Base-by-base conservation (phyloP, 1,284 basidiomycete species). In the Rhizoctonia solani region DNA sequence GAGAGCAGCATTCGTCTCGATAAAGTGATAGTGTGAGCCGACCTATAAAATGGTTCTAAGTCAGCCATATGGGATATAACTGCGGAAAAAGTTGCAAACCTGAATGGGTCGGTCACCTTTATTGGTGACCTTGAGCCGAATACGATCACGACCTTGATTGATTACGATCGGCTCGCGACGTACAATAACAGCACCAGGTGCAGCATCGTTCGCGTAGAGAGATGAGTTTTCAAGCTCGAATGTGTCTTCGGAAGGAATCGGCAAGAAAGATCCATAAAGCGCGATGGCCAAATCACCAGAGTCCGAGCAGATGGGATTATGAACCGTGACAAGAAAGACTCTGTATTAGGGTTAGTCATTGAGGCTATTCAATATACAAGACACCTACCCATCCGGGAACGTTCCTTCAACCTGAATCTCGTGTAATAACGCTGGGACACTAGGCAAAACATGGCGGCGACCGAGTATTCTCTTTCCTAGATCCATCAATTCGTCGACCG, bases 101-200 rank as follows among this genome's bases (percentile, higher is more conserved):
- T 98, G 96, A 68, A 99, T 89, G 3, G 96, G 96, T 25, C 96
- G 82, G 76, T 98, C 96, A 0, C 96, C 95, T 42, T 87, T 90
- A 78, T 99, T 99, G 34, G 89, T 92, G 42, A 99, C 94, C 41
- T 83, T 82, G 55, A 99, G 77, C 69, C 79, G 79, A 69, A 95
- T 80, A 25, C 92, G 83, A 68, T 87, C 79, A 27, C 93, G 80
- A 14, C 86, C 87, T 44, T 82, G 78, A 74, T 95, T 97, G 71
- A 99, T 84, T 13, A 82, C 74, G 71, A 99, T 92, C 30, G 81
- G 80, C 29, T 87, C 83, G 67, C 87, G 83, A 61, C 80, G 80
- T 44, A 87, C 82, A 14, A 95, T 83, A 55, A 96, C 77, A 0
- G 90, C 89, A 1, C 93, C 93, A 0, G 93, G 88, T 0, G 85